Base-by-base conservation (phyloP, 768 basidiomycete species). In the Termitomyces sp. region DNA sequence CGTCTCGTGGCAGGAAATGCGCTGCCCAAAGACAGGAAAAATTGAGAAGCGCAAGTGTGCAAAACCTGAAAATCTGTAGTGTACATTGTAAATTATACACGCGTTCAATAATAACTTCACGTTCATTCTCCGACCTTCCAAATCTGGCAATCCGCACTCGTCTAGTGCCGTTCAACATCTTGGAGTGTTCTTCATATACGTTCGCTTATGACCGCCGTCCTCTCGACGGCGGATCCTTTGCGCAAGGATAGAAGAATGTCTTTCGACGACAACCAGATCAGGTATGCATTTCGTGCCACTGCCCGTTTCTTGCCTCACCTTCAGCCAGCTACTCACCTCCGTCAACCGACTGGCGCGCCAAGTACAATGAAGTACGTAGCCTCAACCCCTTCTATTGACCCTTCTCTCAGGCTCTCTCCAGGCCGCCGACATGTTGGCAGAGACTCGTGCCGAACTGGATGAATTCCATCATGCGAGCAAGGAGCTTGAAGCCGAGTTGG, bases 401-500 rank as follows among this genome's bases (percentile, higher is more conserved):
- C 56, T 49, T 22, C 9, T 51, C 53, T 54, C 56, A 61, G 34
- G 14, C 22, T 54, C 2, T 37, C 32, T 22, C 10, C 44, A 81
- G 80, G 86, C 88, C 51, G 82, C 85, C 49, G 87, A 92, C 58
- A 90, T 93, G 82, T 79, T 95, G 60, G 68, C 83, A 32, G 90
- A 93, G 69, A 92, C 93, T 34, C 82, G 88, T 57, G 77, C 83
- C 11, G 93, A 94, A 70, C 85, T 96, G 49, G 85, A 88, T 66
- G 89, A 95, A 64, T 93, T 93, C 68, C 87, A 92, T 64, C 77
- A 85, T 62, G 85, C 89, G 58, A 87, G 89, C 75, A 92, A 89
- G 71, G 93, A 95, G 61, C 81, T 96, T 35, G 93, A 96, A 72
- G 89, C 93, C 55, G 96, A 98, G 71, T 73, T 98, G 61, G 93